phyloP scores from a whole-genome alignment of 2,329 filamentous ascomycete genomes.

The Beauveria sp. region DNA sequence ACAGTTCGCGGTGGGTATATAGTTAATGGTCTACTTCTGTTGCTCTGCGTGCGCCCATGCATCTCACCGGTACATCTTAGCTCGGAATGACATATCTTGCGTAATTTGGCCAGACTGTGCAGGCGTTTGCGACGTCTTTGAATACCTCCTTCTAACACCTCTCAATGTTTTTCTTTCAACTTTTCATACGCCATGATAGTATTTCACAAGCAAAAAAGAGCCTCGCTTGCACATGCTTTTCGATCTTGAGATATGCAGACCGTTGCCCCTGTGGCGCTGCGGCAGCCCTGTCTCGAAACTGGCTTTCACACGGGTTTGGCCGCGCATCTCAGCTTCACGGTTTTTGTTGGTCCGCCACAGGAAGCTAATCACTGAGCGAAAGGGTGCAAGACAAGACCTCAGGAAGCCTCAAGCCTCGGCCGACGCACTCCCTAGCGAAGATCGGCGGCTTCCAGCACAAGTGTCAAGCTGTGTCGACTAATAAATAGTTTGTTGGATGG shows the following conservation, averaged over 20 bases:
- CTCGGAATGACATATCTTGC: neutral
- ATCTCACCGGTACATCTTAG: neutral
- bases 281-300: neutral
- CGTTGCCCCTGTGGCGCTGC: slow-evolving; percentile 3
- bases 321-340: neutral
- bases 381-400: neutral
- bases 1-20: neutral
- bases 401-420: slow-evolving; percentile 4
- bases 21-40: neutral
- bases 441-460: neutral
- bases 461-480: neutral
- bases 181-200: neutral
- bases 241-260: neutral
- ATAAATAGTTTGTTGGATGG: neutral
- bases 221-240: neutral
- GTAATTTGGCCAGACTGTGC: neutral
- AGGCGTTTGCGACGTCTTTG: neutral
- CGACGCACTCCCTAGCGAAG: neutral
- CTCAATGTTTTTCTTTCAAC: neutral
- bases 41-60: neutral
- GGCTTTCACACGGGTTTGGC: neutral
- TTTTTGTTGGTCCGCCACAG: neutral
- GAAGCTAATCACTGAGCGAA: neutral
- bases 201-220: neutral
- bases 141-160: neutral